Evolutionary conservation across 805 yeast genomes (phyloP).

Genomic region (Candida chauliodis): DNA sequence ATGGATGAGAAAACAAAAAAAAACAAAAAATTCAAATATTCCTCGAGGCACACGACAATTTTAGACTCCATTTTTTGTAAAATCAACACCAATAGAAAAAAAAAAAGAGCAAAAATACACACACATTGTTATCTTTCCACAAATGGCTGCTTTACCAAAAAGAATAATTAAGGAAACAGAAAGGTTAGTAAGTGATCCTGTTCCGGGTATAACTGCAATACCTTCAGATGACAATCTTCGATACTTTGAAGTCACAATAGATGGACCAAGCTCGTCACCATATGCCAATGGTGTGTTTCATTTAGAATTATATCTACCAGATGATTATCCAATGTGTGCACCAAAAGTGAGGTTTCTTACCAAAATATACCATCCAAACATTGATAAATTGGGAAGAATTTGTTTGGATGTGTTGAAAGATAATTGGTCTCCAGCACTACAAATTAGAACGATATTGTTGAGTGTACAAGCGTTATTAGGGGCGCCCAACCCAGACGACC

Average conservation of each 20-base stretch:
- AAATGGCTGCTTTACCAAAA: conserved; percentile 75
- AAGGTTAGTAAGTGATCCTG: conserved; percentile 87
- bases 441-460: conserved; percentile 85
- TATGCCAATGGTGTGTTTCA: conserved; percentile 79
- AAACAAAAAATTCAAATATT: not conserved
- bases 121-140: too few relatives aligned
- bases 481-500: conserved; percentile 98
- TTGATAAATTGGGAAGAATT: conserved; percentile 91
- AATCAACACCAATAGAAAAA: too few relatives aligned
- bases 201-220: conserved; percentile 88
- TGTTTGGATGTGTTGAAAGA: conserved; percentile 92
- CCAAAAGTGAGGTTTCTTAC: conserved; percentile 94
- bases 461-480: conserved; percentile 92
- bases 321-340: conserved; percentile 96
- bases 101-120: too few relatives aligned
- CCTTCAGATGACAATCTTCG: conserved; percentile 95
- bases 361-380: conserved; percentile 93
- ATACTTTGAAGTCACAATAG: conserved; percentile 86
- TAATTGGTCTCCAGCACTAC: conserved; percentile 98
- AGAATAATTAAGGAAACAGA: conserved; percentile 97
- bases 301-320: conserved; percentile 86
- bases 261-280: conserved; percentile 90
- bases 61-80: too few relatives aligned
- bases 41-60: too few relatives aligned
- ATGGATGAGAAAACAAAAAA: not conserved